phyloP scores from a whole-genome alignment of 2,329 filamentous ascomycete genomes.

The Endoconidiophora polonica region DNA sequence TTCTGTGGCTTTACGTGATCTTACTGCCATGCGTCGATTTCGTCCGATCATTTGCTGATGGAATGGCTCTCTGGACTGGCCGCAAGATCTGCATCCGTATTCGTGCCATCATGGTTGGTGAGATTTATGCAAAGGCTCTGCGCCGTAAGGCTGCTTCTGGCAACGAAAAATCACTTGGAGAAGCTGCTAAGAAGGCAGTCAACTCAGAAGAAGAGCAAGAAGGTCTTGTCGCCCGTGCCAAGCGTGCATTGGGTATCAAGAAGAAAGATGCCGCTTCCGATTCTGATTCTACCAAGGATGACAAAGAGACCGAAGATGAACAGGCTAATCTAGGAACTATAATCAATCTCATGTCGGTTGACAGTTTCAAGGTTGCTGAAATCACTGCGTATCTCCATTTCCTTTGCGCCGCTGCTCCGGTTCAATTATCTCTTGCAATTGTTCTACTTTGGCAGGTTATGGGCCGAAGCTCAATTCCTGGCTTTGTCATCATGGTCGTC shows the following conservation, averaged over 20 bases:
- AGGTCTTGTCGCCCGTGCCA: conserved; percentile 32
- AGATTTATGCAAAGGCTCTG: conserved; percentile 91
- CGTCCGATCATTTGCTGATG: conserved; percentile 66
- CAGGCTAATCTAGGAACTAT: conserved; percentile 94
- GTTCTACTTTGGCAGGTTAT: conserved; percentile 75
- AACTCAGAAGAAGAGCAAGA: conserved; percentile 21
- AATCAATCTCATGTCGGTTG: conserved; percentile 98
- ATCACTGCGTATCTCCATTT: conserved; percentile 92
- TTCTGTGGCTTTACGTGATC: conserved; percentile 91
- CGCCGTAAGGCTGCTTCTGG: conserved; percentile 74
- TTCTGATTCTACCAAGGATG: conserved; percentile 16
- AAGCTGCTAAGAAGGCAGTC: conserved; percentile 30
- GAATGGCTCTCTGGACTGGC: conserved; percentile 80
- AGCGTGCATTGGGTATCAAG: conserved; percentile 42
- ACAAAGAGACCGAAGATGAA: conserved; percentile 33
- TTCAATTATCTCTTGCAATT: conserved; percentile 70
- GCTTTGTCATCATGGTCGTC: conserved; percentile 75
- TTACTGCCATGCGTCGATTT: conserved; percentile 71
- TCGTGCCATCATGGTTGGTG: conserved; percentile 86
- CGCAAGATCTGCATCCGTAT: conserved; percentile 87
- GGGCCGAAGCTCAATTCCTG: conserved; percentile 83
- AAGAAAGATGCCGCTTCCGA: conserved; percentile 27
- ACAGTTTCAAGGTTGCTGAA: conserved; percentile 96
- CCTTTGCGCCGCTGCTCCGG: conserved; percentile 78
- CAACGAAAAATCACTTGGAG: conserved; percentile 55